Base-by-base conservation (phyloP, 2,329 filamentous ascomycete genomes). In the Monosporascus sp. region DNA sequence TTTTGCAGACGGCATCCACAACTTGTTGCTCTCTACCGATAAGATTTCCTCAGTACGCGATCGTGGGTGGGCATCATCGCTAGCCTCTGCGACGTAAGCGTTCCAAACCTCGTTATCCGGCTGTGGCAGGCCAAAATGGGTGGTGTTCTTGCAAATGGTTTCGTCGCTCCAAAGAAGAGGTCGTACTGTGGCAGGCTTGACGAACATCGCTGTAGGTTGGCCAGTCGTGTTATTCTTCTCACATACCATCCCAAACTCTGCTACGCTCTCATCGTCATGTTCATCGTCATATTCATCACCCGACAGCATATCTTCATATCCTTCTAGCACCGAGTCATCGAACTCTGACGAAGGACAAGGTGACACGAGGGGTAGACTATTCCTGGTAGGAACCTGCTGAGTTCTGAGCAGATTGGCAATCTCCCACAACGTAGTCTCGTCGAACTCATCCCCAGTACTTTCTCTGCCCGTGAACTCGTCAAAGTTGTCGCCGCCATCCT, bases 361-460 rank as follows among this genome's bases (percentile, higher is more conserved):
- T 15, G 63, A 54, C 6, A 61, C 61, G 11, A 75, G 76, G 18
- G 81, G 64, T 8, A 83, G 65, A 59, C 77, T 83, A 43, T 77
- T 63, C 58, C 72, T 77, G 14, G 79, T 78, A 3, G 80, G 79
- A 5, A 83, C 67, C 48, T 76, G 65, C 52, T 77, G 74, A 2
- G 76, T 72, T 64, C 78, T 76, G 11, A 85, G 70, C 41, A 85
- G 70, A 55, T 72, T 82, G 53, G 82, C 82, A 67, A 86, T 85
- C 63, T 85, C 82, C 79, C 81, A 84, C 25, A 85, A 69, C 1
- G 81, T 85, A 9, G 71, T 77, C 68, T 85, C 82, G 55, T 85
- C 82, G 57, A 85, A 84, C 22, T 74, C 76, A 49, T 80, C 79
- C 38, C 76, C 78, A 46, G 72, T 74, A 43, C 65, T 65, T 39